These are phyloP conservation scores for Neonectria neomacrospora DNA, from an alignment of 2,329 filamentous ascomycete genomes.

Conservation along the genomic window DNA sequence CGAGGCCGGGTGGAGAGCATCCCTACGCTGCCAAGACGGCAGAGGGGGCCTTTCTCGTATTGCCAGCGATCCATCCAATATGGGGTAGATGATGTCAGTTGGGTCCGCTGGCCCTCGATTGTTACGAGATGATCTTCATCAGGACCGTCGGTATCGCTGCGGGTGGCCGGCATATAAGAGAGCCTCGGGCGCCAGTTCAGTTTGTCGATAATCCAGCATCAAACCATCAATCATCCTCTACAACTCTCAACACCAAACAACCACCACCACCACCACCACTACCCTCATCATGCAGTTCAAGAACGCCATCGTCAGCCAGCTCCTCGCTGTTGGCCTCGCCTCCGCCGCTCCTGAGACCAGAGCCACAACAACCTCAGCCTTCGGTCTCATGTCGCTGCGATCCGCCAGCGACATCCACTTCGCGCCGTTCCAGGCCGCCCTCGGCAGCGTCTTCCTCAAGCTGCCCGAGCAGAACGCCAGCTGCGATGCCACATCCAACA, in stretches of 20 bases:
- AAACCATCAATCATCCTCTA: neutral
- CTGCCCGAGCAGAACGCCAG: slow-evolving; percentile 57
- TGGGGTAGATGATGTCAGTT: slow-evolving; percentile 34
- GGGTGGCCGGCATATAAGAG: slow-evolving; percentile 14
- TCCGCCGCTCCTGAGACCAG: neutral
- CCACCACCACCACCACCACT: neutral
- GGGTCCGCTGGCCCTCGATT: slow-evolving; percentile 19
- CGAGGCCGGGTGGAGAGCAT: neutral
- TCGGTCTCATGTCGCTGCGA: slow-evolving; percentile 61
- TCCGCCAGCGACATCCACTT: slow-evolving; percentile 62
- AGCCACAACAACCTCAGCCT: slow-evolving; percentile 44
- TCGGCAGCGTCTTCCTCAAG: slow-evolving; percentile 56
- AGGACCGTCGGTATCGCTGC: slow-evolving; percentile 30
- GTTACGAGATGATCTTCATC: slow-evolving; percentile 31
- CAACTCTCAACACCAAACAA: neutral
- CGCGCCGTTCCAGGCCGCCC: slow-evolving; percentile 55
- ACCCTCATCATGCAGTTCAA: slow-evolving; percentile 42
- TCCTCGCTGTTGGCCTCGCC: slow-evolving; percentile 29
- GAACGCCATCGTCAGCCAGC: slow-evolving; percentile 34
- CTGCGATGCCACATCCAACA: slow-evolving; percentile 55
- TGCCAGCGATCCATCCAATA: neutral
- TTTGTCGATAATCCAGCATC: neutral
- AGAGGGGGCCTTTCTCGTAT: slow-evolving; percentile 14
- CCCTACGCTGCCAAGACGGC: slow-evolving; percentile 1
- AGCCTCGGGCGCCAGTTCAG: slow-evolving; percentile 1